Conservation (phyloP, 371 early-diverging fungal species). For the Mortierella polycephala region DNA sequence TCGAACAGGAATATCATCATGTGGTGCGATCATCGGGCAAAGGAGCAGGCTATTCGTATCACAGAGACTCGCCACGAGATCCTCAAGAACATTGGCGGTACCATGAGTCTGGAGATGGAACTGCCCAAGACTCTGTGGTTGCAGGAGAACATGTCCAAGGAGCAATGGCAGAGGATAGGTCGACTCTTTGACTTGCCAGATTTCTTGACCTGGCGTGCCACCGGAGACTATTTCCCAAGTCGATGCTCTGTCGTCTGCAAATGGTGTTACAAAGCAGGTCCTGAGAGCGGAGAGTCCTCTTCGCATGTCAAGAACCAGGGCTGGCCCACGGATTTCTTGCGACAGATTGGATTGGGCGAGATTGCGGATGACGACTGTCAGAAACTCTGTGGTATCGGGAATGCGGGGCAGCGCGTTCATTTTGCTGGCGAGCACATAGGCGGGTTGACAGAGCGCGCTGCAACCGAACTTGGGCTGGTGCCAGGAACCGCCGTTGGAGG, state of each 20-base stretch:
- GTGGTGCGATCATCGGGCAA: conserved; percentile 84
- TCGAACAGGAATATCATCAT: conserved; percentile 70
- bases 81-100: conserved; percentile 71
- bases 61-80: conserved; percentile 69
- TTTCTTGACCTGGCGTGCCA: conserved; percentile 74
- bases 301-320: conserved; percentile 51
- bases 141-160: conserved; percentile 62
- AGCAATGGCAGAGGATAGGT: conserved; percentile 62
- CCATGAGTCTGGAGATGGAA: conserved; percentile 80
- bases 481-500: conserved; percentile 71
- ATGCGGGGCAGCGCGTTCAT: conserved; percentile 52
- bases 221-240: conserved; percentile 64
- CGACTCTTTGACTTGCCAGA: conserved; percentile 80
- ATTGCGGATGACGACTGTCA: conserved; percentile 60
- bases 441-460: conserved; percentile 64
- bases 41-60: conserved; percentile 71
- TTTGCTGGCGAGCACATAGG: conserved; percentile 70
- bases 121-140: conserved; percentile 81
- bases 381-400: conserved; percentile 62
- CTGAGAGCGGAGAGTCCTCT: conserved; percentile 12
- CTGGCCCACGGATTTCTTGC: conserved; percentile 71
- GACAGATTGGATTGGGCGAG: conserved; percentile 64
- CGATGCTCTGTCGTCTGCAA: conserved; percentile 79
- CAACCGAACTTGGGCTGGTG: conserved; percentile 64
- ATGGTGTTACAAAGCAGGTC: conserved; percentile 69